Evolutionary conservation across 257 asterid species (phyloP).

Genomic region (Mitragyna speciosa): DNA sequence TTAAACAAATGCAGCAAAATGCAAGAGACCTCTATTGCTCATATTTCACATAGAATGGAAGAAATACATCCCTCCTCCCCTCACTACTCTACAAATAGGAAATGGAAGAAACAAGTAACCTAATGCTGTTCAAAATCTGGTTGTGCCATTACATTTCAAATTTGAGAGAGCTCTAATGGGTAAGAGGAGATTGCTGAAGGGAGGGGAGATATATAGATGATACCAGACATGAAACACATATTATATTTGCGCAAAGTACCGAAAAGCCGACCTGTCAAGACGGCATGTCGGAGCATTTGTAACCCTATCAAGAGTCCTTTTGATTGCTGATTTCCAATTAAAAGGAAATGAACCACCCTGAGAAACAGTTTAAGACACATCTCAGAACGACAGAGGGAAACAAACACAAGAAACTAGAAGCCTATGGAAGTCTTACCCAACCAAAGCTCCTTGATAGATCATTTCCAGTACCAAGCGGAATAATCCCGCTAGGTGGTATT

Average conservation of each 20-base stretch:
- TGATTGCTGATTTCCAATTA: slow-evolving; percentile 87
- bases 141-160: not conserved
- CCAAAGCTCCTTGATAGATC: slow-evolving; percentile 93
- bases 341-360: slow-evolving; percentile 97
- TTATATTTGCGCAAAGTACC: slow-evolving; percentile 17
- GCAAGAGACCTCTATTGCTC: not conserved
- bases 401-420: slow-evolving; percentile 18
- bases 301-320: slow-evolving; percentile 76
- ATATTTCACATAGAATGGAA: not conserved
- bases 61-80: not conserved
- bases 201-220: not conserved
- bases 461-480: slow-evolving; percentile 99
- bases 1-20: not conserved
- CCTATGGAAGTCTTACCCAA: slow-evolving; percentile 62
- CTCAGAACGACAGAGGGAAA: slow-evolving; percentile 24
- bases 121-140: not conserved
- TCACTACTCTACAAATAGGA: not conserved
- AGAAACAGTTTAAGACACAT: slow-evolving; percentile 19
- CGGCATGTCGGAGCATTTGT: slow-evolving; percentile 53
- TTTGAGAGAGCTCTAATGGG: not conserved
- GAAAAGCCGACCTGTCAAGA: slow-evolving; percentile 63
- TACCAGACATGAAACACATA: slow-evolving; percentile 9
- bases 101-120: not conserved
- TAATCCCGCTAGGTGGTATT: slow-evolving; percentile 76
- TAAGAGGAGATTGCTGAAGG: not conserved